phyloP scores from a whole-genome alignment of 768 basidiomycete species.

The Boletus vinaceobasis region DNA sequence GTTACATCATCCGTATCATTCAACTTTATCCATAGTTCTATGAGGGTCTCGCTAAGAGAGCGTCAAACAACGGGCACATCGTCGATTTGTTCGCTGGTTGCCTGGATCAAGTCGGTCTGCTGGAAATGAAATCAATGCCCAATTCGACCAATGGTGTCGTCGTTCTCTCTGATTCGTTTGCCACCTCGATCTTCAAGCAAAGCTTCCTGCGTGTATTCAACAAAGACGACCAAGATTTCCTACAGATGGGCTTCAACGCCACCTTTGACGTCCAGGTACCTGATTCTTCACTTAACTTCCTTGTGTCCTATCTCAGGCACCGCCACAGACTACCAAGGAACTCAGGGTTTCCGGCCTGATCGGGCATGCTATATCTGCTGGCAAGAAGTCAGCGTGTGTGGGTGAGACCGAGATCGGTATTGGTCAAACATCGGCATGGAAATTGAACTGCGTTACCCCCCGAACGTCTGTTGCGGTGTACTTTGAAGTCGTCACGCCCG shows the following conservation, averaged over 20 bases:
- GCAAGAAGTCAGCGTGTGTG: constrained; percentile 94
- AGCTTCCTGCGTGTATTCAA: constrained; percentile 90
- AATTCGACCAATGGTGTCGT: constrained; percentile 97
- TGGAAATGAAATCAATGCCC: constrained; percentile 95
- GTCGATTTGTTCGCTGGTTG: constrained; percentile 96
- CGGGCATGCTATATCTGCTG: constrained; percentile 95
- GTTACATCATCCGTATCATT: neutral
- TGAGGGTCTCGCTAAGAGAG: constrained; percentile 89
- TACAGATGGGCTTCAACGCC: constrained; percentile 98
- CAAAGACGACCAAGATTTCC: constrained; percentile 88
- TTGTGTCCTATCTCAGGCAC: neutral
- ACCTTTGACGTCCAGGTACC: constrained; percentile 94
- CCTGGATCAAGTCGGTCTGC: constrained; percentile 93
- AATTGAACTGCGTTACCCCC: constrained; percentile 86
- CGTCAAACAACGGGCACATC: constrained; percentile 90
- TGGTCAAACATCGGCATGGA: constrained; percentile 98
- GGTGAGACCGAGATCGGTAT: constrained; percentile 99
- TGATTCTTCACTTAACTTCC: neutral
- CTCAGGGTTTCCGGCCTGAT: constrained; percentile 97
- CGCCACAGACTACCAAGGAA: constrained; percentile 88
- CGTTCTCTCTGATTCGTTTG: constrained; percentile 94
- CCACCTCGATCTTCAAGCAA: constrained; percentile 98
- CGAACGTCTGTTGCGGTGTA: constrained; percentile 89
- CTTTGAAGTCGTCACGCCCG: constrained; percentile 97
- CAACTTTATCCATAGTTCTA: constrained; percentile 67